These are phyloP conservation scores for Hamamelis virginiana DNA, from an alignment of 164 flowering plant species.

Conservation along the genomic window DNA sequence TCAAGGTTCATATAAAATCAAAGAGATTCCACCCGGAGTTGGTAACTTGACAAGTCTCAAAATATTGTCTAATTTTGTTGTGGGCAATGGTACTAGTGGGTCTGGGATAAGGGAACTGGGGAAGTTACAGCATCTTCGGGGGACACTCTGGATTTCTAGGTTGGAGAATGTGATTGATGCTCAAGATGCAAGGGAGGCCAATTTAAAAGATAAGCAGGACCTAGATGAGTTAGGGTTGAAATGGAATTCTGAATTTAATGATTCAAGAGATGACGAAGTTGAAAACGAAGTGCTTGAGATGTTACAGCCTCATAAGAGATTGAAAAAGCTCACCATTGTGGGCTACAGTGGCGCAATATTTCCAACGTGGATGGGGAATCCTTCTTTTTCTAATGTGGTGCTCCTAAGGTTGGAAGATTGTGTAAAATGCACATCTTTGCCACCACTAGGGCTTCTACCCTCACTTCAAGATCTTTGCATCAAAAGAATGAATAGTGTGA, in stretches of 20 bases:
- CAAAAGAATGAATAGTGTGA: background rate
- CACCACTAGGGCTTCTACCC: constrained; percentile 18
- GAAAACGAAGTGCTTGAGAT: constrained; percentile 6
- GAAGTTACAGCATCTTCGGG: background rate
- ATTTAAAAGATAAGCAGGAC: constrained; percentile 11
- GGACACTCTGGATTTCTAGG: constrained; percentile 3
- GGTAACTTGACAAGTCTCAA: background rate
- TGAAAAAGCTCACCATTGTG: constrained; percentile 5
- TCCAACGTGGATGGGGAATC: constrained; percentile 18
- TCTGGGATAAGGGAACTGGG: constrained; percentile 5
- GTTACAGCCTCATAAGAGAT: constrained; percentile 6
- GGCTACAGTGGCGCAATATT: constrained; percentile 15
- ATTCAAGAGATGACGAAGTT: background rate
- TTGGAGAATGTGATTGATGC: constrained; percentile 17
- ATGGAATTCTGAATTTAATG: constrained; percentile 2
- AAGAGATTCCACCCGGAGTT: background rate
- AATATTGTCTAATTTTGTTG: constrained; percentile 2
- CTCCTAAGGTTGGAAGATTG: background rate
- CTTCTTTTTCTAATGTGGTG: background rate
- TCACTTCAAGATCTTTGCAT: constrained; percentile 12
- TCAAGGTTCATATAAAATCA: background rate
- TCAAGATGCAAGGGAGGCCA: constrained; percentile 16
- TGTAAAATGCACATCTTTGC: constrained; percentile 9
- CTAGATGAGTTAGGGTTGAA: constrained; percentile 7
- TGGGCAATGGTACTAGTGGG: background rate